phyloP scores from a whole-genome alignment of 1,284 basidiomycete species.

The Tremellales sp. region DNA sequence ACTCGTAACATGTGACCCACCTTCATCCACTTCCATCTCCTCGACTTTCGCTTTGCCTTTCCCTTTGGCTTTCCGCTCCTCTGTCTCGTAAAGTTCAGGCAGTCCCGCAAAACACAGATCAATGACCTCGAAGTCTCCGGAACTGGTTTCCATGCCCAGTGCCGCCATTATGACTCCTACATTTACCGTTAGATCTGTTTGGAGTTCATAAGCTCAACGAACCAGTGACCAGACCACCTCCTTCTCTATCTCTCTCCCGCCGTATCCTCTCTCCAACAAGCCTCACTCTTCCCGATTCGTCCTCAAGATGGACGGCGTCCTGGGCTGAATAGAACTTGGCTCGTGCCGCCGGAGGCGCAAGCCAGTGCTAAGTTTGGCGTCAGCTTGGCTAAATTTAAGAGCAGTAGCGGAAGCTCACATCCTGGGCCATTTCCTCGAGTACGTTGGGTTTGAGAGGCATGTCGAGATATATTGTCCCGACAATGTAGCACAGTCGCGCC shows the following conservation, averaged over 20 bases:
- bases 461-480: slow-evolving; percentile 95
- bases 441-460: slow-evolving; percentile 99
- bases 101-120: slow-evolving; percentile 82
- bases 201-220: slow-evolving; percentile 6
- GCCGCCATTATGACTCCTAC: slow-evolving; percentile 77
- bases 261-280: slow-evolving; percentile 67
- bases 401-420: slow-evolving; percentile 57
- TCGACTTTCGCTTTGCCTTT: slow-evolving; percentile 45
- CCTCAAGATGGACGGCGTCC: slow-evolving; percentile 86
- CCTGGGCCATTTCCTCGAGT: slow-evolving; percentile 85
- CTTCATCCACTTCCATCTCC: slow-evolving; percentile 28
- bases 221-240: slow-evolving; percentile 70
- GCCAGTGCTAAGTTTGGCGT: slow-evolving; percentile 64
- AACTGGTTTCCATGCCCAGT: slow-evolving; percentile 80
- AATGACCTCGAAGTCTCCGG: slow-evolving; percentile 91
- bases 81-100: slow-evolving; percentile 63
- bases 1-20: slow-evolving; percentile 10
- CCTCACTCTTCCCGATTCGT: slow-evolving; percentile 86
- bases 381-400: not conserved
- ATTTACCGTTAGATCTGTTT: not conserved
- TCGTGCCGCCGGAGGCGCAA: slow-evolving; percentile 73
- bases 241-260: slow-evolving; percentile 48
- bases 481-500: slow-evolving; percentile 78
- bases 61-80: slow-evolving; percentile 32
- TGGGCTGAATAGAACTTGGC: slow-evolving; percentile 71